phyloP scores from a whole-genome alignment of 257 asterid species.

The Solanum piurae region DNA sequence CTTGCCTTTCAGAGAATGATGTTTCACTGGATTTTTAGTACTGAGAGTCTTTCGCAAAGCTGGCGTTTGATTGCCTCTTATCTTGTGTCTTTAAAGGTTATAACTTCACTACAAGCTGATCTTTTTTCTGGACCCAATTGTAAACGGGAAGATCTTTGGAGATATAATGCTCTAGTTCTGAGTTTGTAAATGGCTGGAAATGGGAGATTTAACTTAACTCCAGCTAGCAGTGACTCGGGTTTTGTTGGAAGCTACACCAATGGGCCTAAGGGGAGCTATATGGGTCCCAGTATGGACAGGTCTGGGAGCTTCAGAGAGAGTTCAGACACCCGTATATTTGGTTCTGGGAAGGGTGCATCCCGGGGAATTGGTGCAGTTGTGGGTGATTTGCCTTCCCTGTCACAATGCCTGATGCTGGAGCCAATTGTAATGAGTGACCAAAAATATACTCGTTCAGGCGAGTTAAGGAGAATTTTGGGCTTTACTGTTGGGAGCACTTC shows the following conservation, averaged over 20 bases:
- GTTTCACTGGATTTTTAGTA: neutral
- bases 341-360: conserved; percentile 55
- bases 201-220: conserved; percentile 51
- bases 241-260: conserved; percentile 57
- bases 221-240: conserved; percentile 65
- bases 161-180: conserved; percentile 26
- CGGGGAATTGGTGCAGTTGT: conserved; percentile 37
- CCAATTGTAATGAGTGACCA: conserved; percentile 54
- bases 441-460: conserved; percentile 41
- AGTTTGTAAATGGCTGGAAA: conserved; percentile 65
- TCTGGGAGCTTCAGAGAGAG: conserved; percentile 80
- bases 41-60: neutral
- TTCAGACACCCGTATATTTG: conserved; percentile 46
- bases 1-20: neutral
- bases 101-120: conserved; percentile 7
- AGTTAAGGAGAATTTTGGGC: conserved; percentile 62
- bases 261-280: conserved; percentile 56
- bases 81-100: conserved; percentile 1
- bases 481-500: conserved; percentile 44
- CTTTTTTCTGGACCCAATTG: conserved; percentile 5
- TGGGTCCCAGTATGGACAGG: conserved; percentile 54
- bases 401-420: conserved; percentile 64
- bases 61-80: neutral
- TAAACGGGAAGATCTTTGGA: conserved; percentile 8
- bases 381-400: conserved; percentile 51